phyloP scores from a whole-genome alignment of 2,329 filamentous ascomycete genomes.

The Emericellopsis cladophorae region DNA sequence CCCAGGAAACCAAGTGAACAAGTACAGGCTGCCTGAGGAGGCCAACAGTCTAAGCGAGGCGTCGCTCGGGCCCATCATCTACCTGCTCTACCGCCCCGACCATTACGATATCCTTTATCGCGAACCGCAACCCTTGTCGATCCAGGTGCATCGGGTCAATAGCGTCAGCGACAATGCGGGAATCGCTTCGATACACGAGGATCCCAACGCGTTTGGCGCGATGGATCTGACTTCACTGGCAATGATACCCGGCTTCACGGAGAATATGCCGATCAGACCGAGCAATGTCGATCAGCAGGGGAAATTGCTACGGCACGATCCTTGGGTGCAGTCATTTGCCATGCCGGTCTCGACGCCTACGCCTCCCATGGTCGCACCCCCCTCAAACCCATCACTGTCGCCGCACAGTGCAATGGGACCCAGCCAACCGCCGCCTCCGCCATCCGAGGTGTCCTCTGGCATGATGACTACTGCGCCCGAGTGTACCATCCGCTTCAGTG shows the following conservation, averaged over 20 bases:
- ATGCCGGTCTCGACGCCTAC: slow-evolving; percentile 8
- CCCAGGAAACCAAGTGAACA: slow-evolving; percentile 62
- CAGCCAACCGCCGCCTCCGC: slow-evolving; percentile 3
- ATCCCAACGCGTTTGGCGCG: slow-evolving; percentile 26
- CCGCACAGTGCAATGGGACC: background rate
- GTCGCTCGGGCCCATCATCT: slow-evolving; percentile 36
- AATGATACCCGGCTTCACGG: slow-evolving; percentile 32
- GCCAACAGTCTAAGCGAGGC: slow-evolving; percentile 29
- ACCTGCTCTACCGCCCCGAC: slow-evolving; percentile 55
- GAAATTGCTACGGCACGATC: slow-evolving; percentile 13
- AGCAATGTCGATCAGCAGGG: too few relatives aligned
- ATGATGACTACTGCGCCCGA: slow-evolving; percentile 6
- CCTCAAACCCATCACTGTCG: slow-evolving; percentile 1
- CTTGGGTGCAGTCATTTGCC: slow-evolving; percentile 23
- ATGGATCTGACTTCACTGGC: slow-evolving; percentile 29
- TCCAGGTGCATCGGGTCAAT: slow-evolving; percentile 42
- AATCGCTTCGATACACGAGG: slow-evolving; percentile 24
- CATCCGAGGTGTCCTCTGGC: background rate
- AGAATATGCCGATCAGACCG: slow-evolving; percentile 14
- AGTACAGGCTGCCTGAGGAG: slow-evolving; percentile 49
- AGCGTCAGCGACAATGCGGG: slow-evolving; percentile 31
- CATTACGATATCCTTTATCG: slow-evolving; percentile 94
- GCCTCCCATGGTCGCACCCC: slow-evolving; percentile 14
- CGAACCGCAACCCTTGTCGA: slow-evolving; percentile 13
- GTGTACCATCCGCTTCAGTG: slow-evolving; percentile 36